A percentile compares a stretch with the other conserved stretches of the same genome.
These are phyloP conservation scores for Phaseolus coccineus DNA, from an alignment of 331 rosid species.

Conservation along the genomic window DNA sequence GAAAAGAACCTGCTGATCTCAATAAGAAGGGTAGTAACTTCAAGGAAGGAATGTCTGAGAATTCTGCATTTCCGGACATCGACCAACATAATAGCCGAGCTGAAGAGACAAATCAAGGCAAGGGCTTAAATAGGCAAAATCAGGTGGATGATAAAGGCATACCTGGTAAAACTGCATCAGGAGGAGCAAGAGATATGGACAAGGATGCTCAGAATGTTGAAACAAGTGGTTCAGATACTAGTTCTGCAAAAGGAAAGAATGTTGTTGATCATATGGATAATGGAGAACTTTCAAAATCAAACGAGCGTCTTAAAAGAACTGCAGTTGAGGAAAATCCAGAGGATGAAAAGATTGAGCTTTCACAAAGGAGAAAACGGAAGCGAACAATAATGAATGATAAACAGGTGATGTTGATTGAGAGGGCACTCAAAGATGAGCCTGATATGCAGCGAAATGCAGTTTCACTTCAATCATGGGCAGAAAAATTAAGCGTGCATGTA, in stretches of 20 bases:
- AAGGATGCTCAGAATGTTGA: constrained; percentile 83
- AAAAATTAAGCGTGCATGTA: constrained; percentile 79
- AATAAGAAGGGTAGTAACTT: constrained; percentile 58
- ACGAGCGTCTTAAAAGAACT: constrained; percentile 52
- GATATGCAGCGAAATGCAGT: constrained; percentile 92
- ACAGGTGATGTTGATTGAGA: constrained; percentile 74
- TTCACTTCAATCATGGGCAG: constrained; percentile 82
- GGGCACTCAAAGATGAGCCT: constrained; percentile 83
- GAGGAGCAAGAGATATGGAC: constrained; percentile 57
- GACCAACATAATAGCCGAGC: constrained; percentile 56
- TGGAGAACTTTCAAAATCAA: constrained; percentile 63
- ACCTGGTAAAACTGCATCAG: constrained; percentile 57
- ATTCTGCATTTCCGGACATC: constrained; percentile 64
- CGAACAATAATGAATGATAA: constrained; percentile 90
- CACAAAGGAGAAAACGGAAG: constrained; percentile 84
- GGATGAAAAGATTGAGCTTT: constrained; percentile 73
- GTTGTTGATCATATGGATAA: constrained; percentile 57
- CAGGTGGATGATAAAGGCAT: constrained; percentile 59
- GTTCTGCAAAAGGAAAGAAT: constrained; percentile 77
- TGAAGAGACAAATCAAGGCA: constrained; percentile 58
- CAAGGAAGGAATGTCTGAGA: constrained; percentile 80
- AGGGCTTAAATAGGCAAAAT: constrained; percentile 49
- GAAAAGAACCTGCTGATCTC: constrained; percentile 53
- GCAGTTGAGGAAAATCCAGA: constrained; percentile 64
- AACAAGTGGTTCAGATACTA: constrained; percentile 93